Evolutionary conservation across 805 yeast species (phyloP).

Genomic region (Suhomyces vadensis): DNA sequence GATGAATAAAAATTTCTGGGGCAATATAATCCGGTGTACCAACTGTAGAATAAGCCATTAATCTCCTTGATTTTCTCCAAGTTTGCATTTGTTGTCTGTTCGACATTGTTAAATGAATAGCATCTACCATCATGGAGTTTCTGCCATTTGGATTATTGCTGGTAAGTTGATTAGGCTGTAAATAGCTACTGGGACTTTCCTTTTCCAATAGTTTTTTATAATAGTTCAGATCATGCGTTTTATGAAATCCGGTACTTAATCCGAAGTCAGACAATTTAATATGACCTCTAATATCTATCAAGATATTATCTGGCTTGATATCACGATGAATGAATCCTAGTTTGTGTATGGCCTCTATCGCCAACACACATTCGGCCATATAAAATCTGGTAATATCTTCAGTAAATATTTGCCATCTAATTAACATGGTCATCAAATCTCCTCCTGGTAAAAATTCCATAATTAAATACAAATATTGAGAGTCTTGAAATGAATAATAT

Average conservation of each 20-base stretch:
- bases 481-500: slow-evolving; percentile 80
- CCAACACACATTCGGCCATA: slow-evolving; percentile 94
- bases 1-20: slow-evolving; percentile 88
- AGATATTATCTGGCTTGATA: slow-evolving; percentile 94
- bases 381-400: slow-evolving; percentile 92
- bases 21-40: slow-evolving; percentile 97
- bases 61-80: slow-evolving; percentile 87
- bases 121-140: slow-evolving; percentile 86
- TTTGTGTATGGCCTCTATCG: slow-evolving; percentile 91
- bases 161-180: slow-evolving; percentile 23
- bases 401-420: slow-evolving; percentile 89
- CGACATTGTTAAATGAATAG: slow-evolving; percentile 92
- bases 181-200: slow-evolving; percentile 43
- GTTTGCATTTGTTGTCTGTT: slow-evolving; percentile 94
- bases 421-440: slow-evolving; percentile 91
- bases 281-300: slow-evolving; percentile 77
- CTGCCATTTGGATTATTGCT: slow-evolving; percentile 43
- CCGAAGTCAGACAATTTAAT: slow-evolving; percentile 76
- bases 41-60: slow-evolving; percentile 95
- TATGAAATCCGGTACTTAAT: slow-evolving; percentile 85
- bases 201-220: slow-evolving; percentile 76
- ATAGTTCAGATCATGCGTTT: slow-evolving; percentile 88
- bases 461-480: slow-evolving; percentile 54
- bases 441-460: slow-evolving; percentile 65
- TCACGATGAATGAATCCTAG: slow-evolving; percentile 95